Evolutionary conservation across 2,329 filamentous ascomycete species (phyloP).

Genomic region (Colletotrichum melonis): DNA sequence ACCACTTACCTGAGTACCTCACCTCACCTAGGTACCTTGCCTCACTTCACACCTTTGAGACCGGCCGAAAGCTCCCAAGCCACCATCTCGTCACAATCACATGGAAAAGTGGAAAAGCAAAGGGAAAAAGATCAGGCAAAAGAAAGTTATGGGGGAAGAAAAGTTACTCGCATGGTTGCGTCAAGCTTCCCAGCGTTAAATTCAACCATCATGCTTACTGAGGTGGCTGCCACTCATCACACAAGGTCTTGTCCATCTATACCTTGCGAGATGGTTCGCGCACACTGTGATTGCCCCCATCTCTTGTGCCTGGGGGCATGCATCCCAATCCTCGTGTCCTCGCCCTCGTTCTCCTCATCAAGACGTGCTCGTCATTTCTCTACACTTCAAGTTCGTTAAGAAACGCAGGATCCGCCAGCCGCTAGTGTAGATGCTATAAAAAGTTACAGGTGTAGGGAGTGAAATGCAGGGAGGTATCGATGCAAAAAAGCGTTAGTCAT

Average conservation of each 20-base stretch:
- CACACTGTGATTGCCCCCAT: neutral
- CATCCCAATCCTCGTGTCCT: neutral
- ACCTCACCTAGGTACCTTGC: no score
- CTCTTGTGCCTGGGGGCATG: neutral
- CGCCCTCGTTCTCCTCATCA: neutral
- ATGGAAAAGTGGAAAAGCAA: neutral
- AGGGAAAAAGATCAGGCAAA: neutral
- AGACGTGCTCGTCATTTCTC: conserved; percentile 17
- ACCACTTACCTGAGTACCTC: no score
- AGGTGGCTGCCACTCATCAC: neutral
- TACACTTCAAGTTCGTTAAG: conserved; percentile 20
- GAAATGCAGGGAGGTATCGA: conserved; percentile 32
- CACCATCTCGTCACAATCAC: conserved; percentile 10
- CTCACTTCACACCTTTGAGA: neutral
- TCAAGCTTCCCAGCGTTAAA: neutral
- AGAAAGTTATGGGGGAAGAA: neutral
- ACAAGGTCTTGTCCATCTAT: neutral
- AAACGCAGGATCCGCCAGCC: conserved; percentile 25
- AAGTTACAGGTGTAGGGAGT: conserved; percentile 29
- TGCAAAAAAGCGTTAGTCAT: conserved; percentile 27
- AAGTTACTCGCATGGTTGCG: conserved; percentile 6
- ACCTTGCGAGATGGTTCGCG: neutral
- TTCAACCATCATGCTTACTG: neutral
- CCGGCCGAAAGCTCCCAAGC: conserved; percentile 1
- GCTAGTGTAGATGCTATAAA: conserved; percentile 33